phyloP scores from a whole-genome alignment of 208 protist species.

The Crithidia acanthocephali region DNA sequence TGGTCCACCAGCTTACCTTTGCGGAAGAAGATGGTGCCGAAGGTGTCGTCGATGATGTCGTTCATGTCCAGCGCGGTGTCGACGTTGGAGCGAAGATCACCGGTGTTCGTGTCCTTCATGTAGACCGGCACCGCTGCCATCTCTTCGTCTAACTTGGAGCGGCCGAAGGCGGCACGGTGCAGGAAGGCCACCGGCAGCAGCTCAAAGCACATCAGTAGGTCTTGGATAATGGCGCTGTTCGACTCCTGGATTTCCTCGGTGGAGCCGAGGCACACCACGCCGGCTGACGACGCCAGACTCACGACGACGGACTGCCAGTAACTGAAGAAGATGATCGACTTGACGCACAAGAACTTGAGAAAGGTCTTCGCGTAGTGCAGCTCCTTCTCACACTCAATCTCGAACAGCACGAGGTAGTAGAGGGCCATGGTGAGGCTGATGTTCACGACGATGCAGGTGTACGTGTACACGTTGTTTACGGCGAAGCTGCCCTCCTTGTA shows the following conservation, averaged over 20 bases:
- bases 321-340: slow-evolving; percentile 91
- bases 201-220: slow-evolving; percentile 90
- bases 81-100: slow-evolving; percentile 68
- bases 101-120: slow-evolving; percentile 75
- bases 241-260: slow-evolving; percentile 47
- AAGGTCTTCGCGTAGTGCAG: slow-evolving; percentile 85
- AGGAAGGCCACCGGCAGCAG: slow-evolving; percentile 81
- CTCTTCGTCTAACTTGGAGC: slow-evolving; percentile 74
- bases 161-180: slow-evolving; percentile 80
- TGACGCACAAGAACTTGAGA: slow-evolving; percentile 90
- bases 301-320: slow-evolving; percentile 88
- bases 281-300: slow-evolving; percentile 45
- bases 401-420: slow-evolving; percentile 91
- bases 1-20: slow-evolving; percentile 80
- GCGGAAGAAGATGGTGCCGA: slow-evolving; percentile 86
- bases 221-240: slow-evolving; percentile 66
- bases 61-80: slow-evolving; percentile 78
- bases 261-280: slow-evolving; percentile 57
- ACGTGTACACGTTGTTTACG: slow-evolving; percentile 80
- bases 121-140: slow-evolving; percentile 81
- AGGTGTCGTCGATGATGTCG: slow-evolving; percentile 83
- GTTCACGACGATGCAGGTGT: slow-evolving; percentile 85
- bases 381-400: slow-evolving; percentile 80
- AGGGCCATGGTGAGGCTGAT: slow-evolving; percentile 78
- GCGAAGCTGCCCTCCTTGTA: slow-evolving; percentile 75